Evolutionary conservation across 2,329 filamentous ascomycete species (phyloP), one percentile per base, ranked within the genome.

Genomic region (Calonectria honghensis): DNA sequence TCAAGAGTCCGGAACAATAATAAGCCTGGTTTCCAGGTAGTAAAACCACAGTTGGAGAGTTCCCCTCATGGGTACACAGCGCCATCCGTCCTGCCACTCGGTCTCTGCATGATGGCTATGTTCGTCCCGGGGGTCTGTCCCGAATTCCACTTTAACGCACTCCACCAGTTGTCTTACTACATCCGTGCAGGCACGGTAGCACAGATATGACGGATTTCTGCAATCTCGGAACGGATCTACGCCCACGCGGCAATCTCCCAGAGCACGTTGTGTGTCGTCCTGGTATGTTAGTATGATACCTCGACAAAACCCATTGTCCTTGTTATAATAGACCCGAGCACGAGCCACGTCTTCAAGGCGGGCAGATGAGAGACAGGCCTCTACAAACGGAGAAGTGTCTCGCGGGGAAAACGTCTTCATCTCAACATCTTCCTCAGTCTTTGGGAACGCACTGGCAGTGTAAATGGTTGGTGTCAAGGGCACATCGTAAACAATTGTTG

Each of bases 331-430:
- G 6, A 59, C 52, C 10, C 39, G 52, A 31, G 67, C 27, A 18
- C 20, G 39, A 32, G 31, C 9, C 7, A 61, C 39, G 13, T 32
- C 20, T 20, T 69, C 51, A 18, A 69, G 67, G 14, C 51, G 52
- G n/a, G 67, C 67, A 32, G 67, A 69, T 14, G 67, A 69, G 29
- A 59, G 54, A 24, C 67, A 69, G 7, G 67, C 51, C 29, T 61
- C 29, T 18, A 31, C 29, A 32, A 61, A 59, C 2, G 67, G 51
- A 27, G 35, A 29, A 11, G 14, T 35, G n/a, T 32, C 27, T 11
- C 27, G 20, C 7, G 67, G 67, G 7, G 52, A 24, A 41, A 61
- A 48, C 3, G 67, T 45, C 5, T 39, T 41, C 37, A 63, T 63
- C 20, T 61, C 37, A 54, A 61, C 24, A 32, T 45, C 20, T 1